phyloP scores from a whole-genome alignment of 2,329 filamentous ascomycete genomes.

The Pseudopithomyces chartarum region DNA sequence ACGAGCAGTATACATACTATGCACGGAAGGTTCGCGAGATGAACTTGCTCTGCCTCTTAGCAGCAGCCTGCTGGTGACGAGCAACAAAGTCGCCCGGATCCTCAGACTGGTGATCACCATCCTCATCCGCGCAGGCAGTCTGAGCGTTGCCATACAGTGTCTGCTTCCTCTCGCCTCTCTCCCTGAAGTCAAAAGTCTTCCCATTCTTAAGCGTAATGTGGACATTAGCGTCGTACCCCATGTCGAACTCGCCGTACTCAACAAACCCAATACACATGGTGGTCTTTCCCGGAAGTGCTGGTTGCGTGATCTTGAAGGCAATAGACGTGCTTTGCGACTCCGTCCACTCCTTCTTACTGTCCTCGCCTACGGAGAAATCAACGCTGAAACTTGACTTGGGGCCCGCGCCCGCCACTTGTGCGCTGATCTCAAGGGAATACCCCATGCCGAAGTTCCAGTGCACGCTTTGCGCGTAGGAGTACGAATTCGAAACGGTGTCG shows the following conservation, averaged over 20 bases:
- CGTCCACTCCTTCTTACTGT: constrained; percentile 1
- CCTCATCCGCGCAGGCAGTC: constrained; percentile 4
- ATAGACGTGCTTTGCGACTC: neutral
- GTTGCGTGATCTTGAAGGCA: neutral
- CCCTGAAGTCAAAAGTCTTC: constrained; percentile 3
- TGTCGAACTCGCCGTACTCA: constrained; percentile 2
- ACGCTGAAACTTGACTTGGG: neutral
- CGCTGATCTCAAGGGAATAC: constrained; percentile 6
- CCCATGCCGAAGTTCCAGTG: neutral
- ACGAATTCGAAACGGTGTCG: neutral
- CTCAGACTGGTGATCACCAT: neutral
- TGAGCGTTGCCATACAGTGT: neutral
- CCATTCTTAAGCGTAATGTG: constrained; percentile 4
- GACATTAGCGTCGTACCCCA: constrained; percentile 4
- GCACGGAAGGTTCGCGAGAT: neutral
- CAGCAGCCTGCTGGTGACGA: neutral
- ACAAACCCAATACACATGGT: constrained; percentile 8
- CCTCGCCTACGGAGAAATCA: neutral
- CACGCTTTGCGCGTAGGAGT: constrained; percentile 1
- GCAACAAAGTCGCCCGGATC: neutral
- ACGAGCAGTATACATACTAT: too few species aligned
- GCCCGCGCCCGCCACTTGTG: constrained; percentile 8
- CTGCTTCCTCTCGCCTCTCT: constrained; percentile 4
- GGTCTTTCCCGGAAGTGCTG: neutral
- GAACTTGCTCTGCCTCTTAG: constrained; percentile 1